Percentiles rank a stretch among this genome's conserved stretches.
Evolutionary conservation across 2,329 filamentous ascomycete genomes (phyloP).

Genomic region (Fusarium buxicola): DNA sequence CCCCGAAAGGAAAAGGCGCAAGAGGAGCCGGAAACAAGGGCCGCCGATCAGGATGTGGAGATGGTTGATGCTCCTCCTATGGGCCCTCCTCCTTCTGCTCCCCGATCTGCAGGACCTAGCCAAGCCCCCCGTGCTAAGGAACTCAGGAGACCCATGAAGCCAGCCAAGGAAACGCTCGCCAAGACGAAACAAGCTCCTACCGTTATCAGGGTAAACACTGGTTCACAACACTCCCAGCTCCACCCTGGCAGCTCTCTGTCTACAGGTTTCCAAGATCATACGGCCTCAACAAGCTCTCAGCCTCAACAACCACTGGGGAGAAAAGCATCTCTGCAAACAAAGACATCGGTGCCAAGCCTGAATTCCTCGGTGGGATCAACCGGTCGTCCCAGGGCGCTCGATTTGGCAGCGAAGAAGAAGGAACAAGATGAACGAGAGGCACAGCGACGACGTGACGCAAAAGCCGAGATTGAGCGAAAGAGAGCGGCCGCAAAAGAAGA

Average conservation of each 20-base stretch:
- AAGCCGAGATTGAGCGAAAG: slow-evolving; percentile 83
- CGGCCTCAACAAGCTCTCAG: slow-evolving; percentile 48
- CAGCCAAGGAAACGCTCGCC: slow-evolving; percentile 66
- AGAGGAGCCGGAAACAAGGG: slow-evolving; percentile 43
- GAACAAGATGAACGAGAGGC: slow-evolving; percentile 86
- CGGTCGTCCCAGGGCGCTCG: slow-evolving; percentile 76
- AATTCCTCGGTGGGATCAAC: slow-evolving; percentile 67
- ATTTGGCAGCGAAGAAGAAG: slow-evolving; percentile 82
- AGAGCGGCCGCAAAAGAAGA: slow-evolving; percentile 74
- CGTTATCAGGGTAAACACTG: slow-evolving; percentile 77
- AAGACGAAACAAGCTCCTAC: slow-evolving; percentile 76
- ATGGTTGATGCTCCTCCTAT: slow-evolving; percentile 66
- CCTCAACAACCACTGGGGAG: slow-evolving; percentile 63
- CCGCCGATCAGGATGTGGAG: slow-evolving; percentile 59
- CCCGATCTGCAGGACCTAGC: slow-evolving; percentile 62
- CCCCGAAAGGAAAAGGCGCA: slow-evolving; percentile 62
- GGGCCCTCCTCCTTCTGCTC: slow-evolving; percentile 71
- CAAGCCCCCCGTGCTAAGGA: slow-evolving; percentile 63
- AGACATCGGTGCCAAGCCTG: slow-evolving; percentile 67
- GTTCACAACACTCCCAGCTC: slow-evolving; percentile 70
- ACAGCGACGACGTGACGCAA: slow-evolving; percentile 82
- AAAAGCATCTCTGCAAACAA: slow-evolving; percentile 74
- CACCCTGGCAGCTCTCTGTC: slow-evolving; percentile 69
- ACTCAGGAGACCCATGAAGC: slow-evolving; percentile 70
- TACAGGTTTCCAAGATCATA: slow-evolving; percentile 64